Evolutionary conservation across 495 filamentous ascomycete species (phyloP).

Genomic region (Neurospora sp.): DNA sequence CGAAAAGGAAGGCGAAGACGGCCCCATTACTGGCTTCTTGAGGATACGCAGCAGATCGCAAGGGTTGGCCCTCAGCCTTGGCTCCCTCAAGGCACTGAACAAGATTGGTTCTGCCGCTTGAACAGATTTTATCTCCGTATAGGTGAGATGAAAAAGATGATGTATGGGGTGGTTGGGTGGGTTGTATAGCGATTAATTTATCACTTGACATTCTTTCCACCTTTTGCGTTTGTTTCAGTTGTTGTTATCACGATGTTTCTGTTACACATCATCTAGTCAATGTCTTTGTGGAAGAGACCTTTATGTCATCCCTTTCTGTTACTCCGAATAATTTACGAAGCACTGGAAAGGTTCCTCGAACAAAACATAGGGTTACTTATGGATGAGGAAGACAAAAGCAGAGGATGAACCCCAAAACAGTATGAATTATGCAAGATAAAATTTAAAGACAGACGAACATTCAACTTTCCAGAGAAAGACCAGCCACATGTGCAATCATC

Average conservation of each 20-base stretch:
- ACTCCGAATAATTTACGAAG: too few relatives aligned
- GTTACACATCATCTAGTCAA: neutral
- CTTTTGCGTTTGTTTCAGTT: neutral
- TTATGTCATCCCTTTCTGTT: too few relatives aligned
- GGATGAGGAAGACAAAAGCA: neutral
- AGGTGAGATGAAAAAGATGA: neutral
- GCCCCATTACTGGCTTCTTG: conserved; percentile 96
- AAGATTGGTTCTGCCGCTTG: conserved; percentile 52
- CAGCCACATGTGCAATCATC: neutral
- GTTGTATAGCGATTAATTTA: neutral
- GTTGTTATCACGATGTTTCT: neutral
- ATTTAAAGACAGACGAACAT: neutral
- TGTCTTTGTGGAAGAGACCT: neutral
- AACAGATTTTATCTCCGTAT: neutral
- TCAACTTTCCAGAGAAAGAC: neutral
- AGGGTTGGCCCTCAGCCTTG: conserved; percentile 87
- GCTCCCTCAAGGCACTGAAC: conserved; percentile 90
- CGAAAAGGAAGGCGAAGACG: conserved; percentile 92
- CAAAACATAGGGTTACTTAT: neutral
- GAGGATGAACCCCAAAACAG: neutral
- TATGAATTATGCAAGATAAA: neutral
- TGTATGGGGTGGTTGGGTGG: too few relatives aligned
- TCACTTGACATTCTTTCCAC: neutral
- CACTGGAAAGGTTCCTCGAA: too few relatives aligned
- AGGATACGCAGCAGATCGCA: conserved; percentile 96